A percentile compares a stretch with the other conserved stretches of the same genome.
Evolutionary conservation across 1,284 basidiomycete species (phyloP).

Genomic region (Apiotrichum mycotoxinovorans): DNA sequence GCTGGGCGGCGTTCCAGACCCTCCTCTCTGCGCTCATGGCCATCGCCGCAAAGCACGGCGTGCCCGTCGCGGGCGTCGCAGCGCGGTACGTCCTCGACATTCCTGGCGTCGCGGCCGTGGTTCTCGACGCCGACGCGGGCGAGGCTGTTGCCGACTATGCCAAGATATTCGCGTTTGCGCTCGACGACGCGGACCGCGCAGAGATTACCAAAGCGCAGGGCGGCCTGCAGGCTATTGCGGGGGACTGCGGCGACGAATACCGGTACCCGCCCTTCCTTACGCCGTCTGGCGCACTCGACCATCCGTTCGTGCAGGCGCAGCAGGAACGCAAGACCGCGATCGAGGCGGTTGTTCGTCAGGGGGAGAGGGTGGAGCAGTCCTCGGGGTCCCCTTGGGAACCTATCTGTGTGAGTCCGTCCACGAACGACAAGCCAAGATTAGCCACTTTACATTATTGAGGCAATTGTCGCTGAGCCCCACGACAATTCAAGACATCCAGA

Average conservation of each 20-base stretch:
- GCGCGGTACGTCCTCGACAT: slow-evolving; percentile 17
- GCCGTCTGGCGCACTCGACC: not conserved
- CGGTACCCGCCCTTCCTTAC: slow-evolving; percentile 13
- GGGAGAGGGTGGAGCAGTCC: slow-evolving; percentile 5
- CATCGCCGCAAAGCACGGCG: slow-evolving; percentile 17
- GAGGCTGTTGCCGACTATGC: not conserved
- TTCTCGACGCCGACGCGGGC: slow-evolving; percentile 6
- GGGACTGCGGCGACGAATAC: slow-evolving; percentile 15
- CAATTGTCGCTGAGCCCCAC: too few species aligned
- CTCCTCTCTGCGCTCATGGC: slow-evolving; percentile 11
- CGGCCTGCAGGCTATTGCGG: not conserved
- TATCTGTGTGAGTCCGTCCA: slow-evolving; percentile 3
- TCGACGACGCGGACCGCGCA: slow-evolving; percentile 6
- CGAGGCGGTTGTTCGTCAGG: slow-evolving; percentile 1
- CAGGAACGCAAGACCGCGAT: slow-evolving; percentile 3
- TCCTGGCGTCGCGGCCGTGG: slow-evolving; percentile 15
- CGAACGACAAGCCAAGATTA: too few species aligned
- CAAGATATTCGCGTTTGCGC: not conserved
- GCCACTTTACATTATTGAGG: too few species aligned
- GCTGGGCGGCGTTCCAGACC: slow-evolving; percentile 20
- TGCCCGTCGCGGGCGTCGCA: slow-evolving; percentile 17
- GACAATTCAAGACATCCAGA: too few species aligned
- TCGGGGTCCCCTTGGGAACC: slow-evolving; percentile 15
- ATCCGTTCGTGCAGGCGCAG: not conserved
- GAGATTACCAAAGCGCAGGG: slow-evolving; percentile 1